Conservation (phyloP, 78 protist genomes). For the Planoprotostelium fungivorum region DNA sequence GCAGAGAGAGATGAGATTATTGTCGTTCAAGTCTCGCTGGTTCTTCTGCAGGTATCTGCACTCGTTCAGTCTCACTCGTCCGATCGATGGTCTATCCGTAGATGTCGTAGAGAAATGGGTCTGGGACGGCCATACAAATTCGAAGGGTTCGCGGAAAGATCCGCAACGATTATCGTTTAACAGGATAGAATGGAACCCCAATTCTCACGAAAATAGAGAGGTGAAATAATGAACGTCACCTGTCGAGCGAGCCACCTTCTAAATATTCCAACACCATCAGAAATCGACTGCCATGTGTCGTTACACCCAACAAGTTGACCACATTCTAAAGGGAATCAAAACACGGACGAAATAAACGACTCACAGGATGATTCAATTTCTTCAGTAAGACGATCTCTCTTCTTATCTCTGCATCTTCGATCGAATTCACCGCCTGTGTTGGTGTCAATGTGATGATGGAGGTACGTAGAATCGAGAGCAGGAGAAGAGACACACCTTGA, state of each 20-base stretch:
- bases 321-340: neutral
- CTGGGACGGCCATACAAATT: too few species aligned
- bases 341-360: neutral
- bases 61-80: too few species aligned
- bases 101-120: too few species aligned
- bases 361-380: neutral
- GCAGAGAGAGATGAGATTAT: neutral
- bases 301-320: neutral
- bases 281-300: neutral
- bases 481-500: neutral
- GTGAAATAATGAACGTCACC: neutral
- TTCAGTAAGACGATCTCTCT: neutral
- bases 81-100: too few species aligned
- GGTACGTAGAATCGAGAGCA: neutral
- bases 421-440: neutral
- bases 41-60: neutral
- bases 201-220: neutral
- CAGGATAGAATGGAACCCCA: neutral
- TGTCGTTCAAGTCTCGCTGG: neutral
- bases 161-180: too few species aligned
- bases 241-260: neutral
- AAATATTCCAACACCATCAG: neutral
- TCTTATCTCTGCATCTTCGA: neutral
- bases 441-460: neutral
- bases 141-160: too few species aligned